These are phyloP conservation scores for Alternaria viburni DNA, from an alignment of 2,329 filamentous ascomycete genomes.

Conservation along the genomic window DNA sequence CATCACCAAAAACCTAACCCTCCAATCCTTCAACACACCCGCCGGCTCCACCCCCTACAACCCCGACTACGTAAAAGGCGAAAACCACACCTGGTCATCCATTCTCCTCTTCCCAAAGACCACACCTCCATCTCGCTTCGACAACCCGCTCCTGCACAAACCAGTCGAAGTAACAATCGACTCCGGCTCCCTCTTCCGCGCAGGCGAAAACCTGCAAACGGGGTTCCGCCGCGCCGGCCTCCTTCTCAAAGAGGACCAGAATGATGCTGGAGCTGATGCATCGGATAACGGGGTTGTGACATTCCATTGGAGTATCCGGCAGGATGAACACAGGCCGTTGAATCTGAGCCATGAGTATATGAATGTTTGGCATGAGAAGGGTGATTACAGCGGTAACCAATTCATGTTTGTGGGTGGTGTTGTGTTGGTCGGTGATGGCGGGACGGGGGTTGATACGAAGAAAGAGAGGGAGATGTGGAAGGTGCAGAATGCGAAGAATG, in stretches of 20 bases:
- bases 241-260: conserved; percentile 26
- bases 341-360: conserved; percentile 41
- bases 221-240: conserved; percentile 37
- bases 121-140: conserved; percentile 25
- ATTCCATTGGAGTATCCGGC: conserved; percentile 35
- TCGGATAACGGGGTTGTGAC: conserved; percentile 31
- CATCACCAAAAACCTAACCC: conserved; percentile 24
- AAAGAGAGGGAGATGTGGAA: conserved; percentile 26
- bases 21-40: conserved; percentile 25
- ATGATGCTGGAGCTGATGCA: conserved; percentile 24
- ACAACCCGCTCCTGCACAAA: conserved; percentile 13
- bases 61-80: conserved; percentile 31
- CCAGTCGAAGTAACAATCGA: conserved; percentile 35
- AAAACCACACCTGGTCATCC: conserved; percentile 33
- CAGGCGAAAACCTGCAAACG: conserved; percentile 20
- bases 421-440: conserved; percentile 29
- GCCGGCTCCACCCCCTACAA: conserved; percentile 21
- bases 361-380: conserved; percentile 39
- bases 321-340: conserved; percentile 20
- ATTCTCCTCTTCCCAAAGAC: conserved; percentile 26
- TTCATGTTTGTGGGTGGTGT: conserved; percentile 31
- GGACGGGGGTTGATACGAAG: conserved; percentile 20
- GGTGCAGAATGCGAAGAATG: conserved; percentile 28
- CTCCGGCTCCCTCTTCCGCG: conserved; percentile 28
- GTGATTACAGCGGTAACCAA: conserved; percentile 34